Evolutionary conservation across 805 yeast species (phyloP).

Genomic region (Wickerhamiella vanderwaltii): DNA sequence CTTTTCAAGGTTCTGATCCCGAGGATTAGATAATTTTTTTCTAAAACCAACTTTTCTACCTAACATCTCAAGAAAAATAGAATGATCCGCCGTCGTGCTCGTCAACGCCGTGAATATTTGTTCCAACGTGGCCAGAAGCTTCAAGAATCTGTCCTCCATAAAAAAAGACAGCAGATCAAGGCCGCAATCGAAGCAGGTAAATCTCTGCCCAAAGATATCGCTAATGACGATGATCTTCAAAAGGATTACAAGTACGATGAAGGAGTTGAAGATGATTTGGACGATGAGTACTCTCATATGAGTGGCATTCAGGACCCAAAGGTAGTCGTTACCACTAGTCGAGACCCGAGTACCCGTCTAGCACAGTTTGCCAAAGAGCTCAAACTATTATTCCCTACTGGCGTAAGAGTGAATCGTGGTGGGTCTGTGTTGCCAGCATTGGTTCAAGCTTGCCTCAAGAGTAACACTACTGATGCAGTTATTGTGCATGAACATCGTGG

Average conservation of each 20-base stretch:
- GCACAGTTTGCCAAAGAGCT: constrained; percentile 90
- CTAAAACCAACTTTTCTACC: background rate
- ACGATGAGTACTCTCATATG: constrained; percentile 81
- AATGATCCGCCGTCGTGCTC: constrained; percentile 79
- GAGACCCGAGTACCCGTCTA: constrained; percentile 77
- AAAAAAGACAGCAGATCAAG: constrained; percentile 74
- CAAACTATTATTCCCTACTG: constrained; percentile 77
- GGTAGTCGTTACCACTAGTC: constrained; percentile 81
- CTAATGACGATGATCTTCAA: constrained; percentile 74
- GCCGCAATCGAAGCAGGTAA: constrained; percentile 88
- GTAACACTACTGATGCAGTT: constrained; percentile 73
- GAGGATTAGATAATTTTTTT: constrained; percentile 2
- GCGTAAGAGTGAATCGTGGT: constrained; percentile 87
- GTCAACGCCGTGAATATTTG: constrained; percentile 90
- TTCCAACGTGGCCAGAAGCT: constrained; percentile 80
- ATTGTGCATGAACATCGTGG: constrained; percentile 95
- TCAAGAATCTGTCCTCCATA: constrained; percentile 76
- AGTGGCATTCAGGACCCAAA: constrained; percentile 87
- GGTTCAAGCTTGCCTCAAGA: constrained; percentile 68
- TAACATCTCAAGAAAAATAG: background rate
- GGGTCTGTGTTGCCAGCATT: constrained; percentile 73
- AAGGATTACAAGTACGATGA: constrained; percentile 81
- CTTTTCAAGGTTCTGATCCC: too few species aligned
- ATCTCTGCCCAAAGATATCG: constrained; percentile 76
- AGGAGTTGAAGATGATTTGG: constrained; percentile 47